Base-by-base conservation (phyloP, 2,329 filamentous ascomycete genomes). In the Emydomyces testavorans region DNA sequence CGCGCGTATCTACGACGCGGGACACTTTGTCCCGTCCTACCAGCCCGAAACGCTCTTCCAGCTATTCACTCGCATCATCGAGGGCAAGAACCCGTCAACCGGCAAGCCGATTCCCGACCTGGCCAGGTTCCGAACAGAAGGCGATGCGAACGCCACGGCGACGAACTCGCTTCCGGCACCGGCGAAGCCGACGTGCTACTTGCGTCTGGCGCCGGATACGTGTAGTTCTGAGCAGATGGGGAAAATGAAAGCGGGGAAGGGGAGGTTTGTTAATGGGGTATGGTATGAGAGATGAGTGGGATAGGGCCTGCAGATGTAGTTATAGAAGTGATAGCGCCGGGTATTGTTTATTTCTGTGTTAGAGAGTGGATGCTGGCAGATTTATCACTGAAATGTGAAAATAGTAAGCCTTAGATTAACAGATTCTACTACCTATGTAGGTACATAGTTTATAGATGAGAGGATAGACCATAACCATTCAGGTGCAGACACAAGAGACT, bases 241-340 rank as follows among this genome's bases (percentile, higher is more conserved):
- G 21, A 71, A 67, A 50, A 70, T 79, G 39, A 56, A 65, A 6
- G 62, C 63, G 1, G 70, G 72, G 2, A 57, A 74, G 26, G 82
- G 79, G 0, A 67, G 73, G 2, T 71, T 82, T 36, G 72, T 79
- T 54, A 78, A 80, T 53, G 80, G 78, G 6, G 68, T 82, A 16
- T 68, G 78, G 56, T 73, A 73, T 53, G 62, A 65, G 46, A 59
- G 66, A 15, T 57, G 58, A 15, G 11, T 10, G 16, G 2, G 16
- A 23, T 5, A 6, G 39, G 39, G 16, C 15, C n/a, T n/a, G n/a
- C n/a, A n/a, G n/a, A n/a, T n/a, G n/a, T n/a, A n/a, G n/a, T n/a
- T n/a, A n/a, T n/a, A n/a, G n/a, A n/a, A n/a, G n/a, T n/a, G n/a
- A n/a, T n/a, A n/a, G n/a, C n/a, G n/a, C n/a, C n/a, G n/a, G n/a